Base-by-base conservation (phyloP, 768 basidiomycete species). In the Pleurotus citrinopileatus region DNA sequence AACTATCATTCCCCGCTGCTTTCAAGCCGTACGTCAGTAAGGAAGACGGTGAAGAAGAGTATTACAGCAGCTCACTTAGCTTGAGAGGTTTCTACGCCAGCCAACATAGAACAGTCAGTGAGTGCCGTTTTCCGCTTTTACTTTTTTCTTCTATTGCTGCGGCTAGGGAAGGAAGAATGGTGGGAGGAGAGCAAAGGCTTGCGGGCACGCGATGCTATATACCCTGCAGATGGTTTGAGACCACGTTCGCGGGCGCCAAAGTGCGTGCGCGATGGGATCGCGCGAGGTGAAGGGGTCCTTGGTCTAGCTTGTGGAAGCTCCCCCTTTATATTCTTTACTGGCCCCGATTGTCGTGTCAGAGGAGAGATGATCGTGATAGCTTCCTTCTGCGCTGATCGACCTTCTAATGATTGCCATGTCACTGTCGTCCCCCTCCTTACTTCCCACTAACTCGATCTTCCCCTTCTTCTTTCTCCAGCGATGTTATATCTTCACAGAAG, bases 31-130 rank as follows among this genome's bases (percentile, higher is more conserved):
- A 75, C 56, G 70, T 69, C 12, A 63, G 64, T 6, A 70, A 70
- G 15, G 73, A 75, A 51, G 78, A 75, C 51, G 79, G 78, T 0
- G 73, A 73, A 23, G 74, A 76, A 27, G 71, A 75, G 43, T 79
- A 76, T 57, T 71, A 75, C 57, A 78, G 77, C 1, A 75, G 76
- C 47, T 74, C 77, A n/a, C 61, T 77, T 22, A 77, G 78, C 40
- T 63, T 83, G 56, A 71, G 78, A 38, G 80, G 76, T 15, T 81
- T 80, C 56, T 80, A 82, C 63, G 75, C 78, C 3, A 80, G 79
- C 38, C 80, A 83, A 59, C 75, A 79, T 66, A 70, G 81, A 6
- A 80, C 80, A 57, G 80, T 83, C 59, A 79, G 81, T 84, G 61
- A 70, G 78, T 79, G 40, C 38, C 42, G 29, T 34, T 17, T 52